A percentile compares a stretch with the other conserved stretches of the same genome.
Conservation (phyloP, 306 rosid genomes). For the Cicer chorassanicum region DNA sequence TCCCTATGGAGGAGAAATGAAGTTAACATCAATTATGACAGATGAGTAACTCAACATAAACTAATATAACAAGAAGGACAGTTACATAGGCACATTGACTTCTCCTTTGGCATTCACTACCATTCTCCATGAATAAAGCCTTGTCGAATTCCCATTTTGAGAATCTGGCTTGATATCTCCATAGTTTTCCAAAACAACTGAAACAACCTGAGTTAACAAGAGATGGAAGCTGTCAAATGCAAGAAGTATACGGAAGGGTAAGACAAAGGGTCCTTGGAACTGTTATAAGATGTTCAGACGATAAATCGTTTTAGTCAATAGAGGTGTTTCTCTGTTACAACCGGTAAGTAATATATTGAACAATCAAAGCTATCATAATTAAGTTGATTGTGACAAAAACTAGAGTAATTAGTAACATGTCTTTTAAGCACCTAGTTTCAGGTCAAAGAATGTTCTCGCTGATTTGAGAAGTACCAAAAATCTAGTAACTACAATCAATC, state of each 20-base stretch:
- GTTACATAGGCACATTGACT: slow-evolving; percentile 56
- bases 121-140: slow-evolving; percentile 59
- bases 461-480: slow-evolving; percentile 25
- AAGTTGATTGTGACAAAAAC: slow-evolving; percentile 11
- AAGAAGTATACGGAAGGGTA: slow-evolving; percentile 17
- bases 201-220: slow-evolving; percentile 58
- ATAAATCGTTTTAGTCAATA: slow-evolving; percentile 17
- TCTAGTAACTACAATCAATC: background rate
- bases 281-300: slow-evolving; percentile 16
- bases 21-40: slow-evolving; percentile 28
- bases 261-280: slow-evolving; percentile 29
- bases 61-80: slow-evolving; percentile 38
- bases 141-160: slow-evolving; percentile 43
- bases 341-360: slow-evolving; percentile 20
- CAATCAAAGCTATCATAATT: slow-evolving; percentile 8
- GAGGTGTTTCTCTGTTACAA: slow-evolving; percentile 8
- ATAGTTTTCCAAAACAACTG: slow-evolving; percentile 70
- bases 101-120: slow-evolving; percentile 69
- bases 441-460: slow-evolving; percentile 33
- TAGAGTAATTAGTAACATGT: slow-evolving; percentile 6
- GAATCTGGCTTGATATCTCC: slow-evolving; percentile 51
- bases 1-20: slow-evolving; percentile 52
- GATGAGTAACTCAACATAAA: slow-evolving; percentile 32
- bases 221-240: slow-evolving; percentile 45
- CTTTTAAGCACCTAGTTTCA: slow-evolving; percentile 32